phyloP scores from a whole-genome alignment of 2,329 filamentous ascomycete species.

The Fusarium heterosporum region DNA sequence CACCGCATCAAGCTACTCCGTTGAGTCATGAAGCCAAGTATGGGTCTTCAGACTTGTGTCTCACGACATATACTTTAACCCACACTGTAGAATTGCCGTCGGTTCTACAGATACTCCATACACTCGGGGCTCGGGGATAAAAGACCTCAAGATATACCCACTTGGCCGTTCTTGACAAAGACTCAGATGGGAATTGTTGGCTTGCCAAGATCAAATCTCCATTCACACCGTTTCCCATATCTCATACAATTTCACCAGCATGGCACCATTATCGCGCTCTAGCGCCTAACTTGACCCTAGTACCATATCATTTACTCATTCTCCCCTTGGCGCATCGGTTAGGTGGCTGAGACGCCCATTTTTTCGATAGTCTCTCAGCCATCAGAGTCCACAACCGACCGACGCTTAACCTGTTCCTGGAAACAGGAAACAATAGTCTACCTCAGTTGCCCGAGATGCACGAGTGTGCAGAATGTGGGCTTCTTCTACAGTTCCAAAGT shows the following conservation, averaged over 20 bases:
- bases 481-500: slow-evolving; percentile 12
- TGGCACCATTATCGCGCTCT: slow-evolving; percentile 17
- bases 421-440: slow-evolving; percentile 37
- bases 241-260: slow-evolving; percentile 1
- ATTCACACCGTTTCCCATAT: slow-evolving; percentile 21
- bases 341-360: slow-evolving; percentile 23
- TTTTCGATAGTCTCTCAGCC: slow-evolving; percentile 26
- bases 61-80: too few relatives aligned
- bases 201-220: slow-evolving; percentile 29
- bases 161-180: not conserved
- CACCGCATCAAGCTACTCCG: not conserved
- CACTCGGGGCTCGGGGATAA: too few relatives aligned
- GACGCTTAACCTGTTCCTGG: slow-evolving; percentile 52
- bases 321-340: slow-evolving; percentile 31
- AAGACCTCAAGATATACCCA: too few relatives aligned
- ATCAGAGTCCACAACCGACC: slow-evolving; percentile 19
- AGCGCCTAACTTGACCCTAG: not conserved
- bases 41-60: not conserved
- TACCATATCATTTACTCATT: slow-evolving; percentile 6
- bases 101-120: too few relatives aligned
- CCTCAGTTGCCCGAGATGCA: slow-evolving; percentile 18
- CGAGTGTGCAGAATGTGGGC: slow-evolving; percentile 10
- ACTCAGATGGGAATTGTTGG: slow-evolving; percentile 2
- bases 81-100: too few relatives aligned
- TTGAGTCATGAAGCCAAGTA: not conserved